These are phyloP conservation scores for Flaveria ramosissima DNA, from an alignment of 129 eudicot genomes.

Conservation along the genomic window DNA sequence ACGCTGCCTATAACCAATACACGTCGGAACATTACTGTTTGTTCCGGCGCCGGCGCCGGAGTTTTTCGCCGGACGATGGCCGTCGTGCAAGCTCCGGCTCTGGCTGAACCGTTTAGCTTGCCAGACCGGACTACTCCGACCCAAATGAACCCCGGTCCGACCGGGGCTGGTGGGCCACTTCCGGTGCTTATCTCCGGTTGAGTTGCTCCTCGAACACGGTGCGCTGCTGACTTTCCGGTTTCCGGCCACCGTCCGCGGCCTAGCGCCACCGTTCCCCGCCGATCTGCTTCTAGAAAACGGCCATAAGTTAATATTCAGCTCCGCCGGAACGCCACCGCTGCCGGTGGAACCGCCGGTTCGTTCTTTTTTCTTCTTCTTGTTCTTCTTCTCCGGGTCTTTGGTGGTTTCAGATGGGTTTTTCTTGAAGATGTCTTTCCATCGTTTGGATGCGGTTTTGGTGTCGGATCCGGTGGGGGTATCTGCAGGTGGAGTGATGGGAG, in stretches of 20 bases:
- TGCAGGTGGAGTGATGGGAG: not conserved
- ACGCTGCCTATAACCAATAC: conserved; percentile 67
- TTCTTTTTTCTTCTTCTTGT: conserved; percentile 43
- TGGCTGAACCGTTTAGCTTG: conserved; percentile 53
- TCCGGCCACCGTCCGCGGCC: conserved; percentile 42
- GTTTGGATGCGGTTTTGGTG: conserved; percentile 47
- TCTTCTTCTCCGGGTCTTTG: conserved; percentile 24
- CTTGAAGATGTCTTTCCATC: conserved; percentile 84
- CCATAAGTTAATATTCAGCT: conserved; percentile 90
- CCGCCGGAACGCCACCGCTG: conserved; percentile 50
- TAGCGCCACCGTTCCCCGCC: conserved; percentile 61
- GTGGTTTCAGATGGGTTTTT: conserved; percentile 18
- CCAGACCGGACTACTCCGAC: conserved; percentile 90
- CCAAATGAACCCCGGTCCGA: conserved; percentile 81
- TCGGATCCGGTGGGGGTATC: conserved; percentile 22
- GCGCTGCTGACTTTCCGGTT: conserved; percentile 88
- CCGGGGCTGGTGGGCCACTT: conserved; percentile 76
- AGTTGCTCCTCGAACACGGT: conserved; percentile 95
- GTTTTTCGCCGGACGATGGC: conserved; percentile 35
- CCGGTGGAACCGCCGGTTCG: conserved; percentile 3
- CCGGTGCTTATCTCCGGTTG: conserved; percentile 78
- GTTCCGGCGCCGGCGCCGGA: conserved; percentile 35
- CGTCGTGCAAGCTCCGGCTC: conserved; percentile 39
- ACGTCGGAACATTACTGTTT: conserved; percentile 57
- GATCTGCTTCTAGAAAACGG: conserved; percentile 92